These are phyloP conservation scores for Beauveria medogensis DNA, from an alignment of 2,329 filamentous ascomycete genomes.

Conservation along the genomic window DNA sequence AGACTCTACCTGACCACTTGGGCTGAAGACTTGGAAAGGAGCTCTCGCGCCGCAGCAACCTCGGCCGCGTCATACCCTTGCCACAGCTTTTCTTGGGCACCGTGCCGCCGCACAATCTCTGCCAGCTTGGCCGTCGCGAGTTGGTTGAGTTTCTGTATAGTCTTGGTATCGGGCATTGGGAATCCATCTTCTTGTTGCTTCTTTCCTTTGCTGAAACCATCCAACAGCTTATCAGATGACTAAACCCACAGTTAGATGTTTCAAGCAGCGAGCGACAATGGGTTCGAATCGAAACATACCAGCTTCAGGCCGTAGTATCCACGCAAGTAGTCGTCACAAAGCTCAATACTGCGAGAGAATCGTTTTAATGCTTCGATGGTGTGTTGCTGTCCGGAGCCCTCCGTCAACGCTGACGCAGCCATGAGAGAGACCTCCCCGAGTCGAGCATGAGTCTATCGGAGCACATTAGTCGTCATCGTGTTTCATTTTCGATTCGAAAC, in stretches of 20 bases:
- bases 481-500: constrained; percentile 24
- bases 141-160: constrained; percentile 61
- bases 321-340: constrained; percentile 86
- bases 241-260: constrained; percentile 18
- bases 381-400: constrained; percentile 39
- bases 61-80: constrained; percentile 65
- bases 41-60: constrained; percentile 60
- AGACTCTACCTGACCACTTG: constrained; percentile 33
- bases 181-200: constrained; percentile 44
- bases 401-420: constrained; percentile 41
- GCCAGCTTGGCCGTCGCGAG: constrained; percentile 65
- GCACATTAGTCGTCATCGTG: not conserved
- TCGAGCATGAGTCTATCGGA: constrained; percentile 69
- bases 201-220: constrained; percentile 31
- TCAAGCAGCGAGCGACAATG: constrained; percentile 5
- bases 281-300: constrained; percentile 32
- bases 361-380: constrained; percentile 70
- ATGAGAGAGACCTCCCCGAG: constrained; percentile 79
- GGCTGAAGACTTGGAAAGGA: constrained; percentile 49
- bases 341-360: constrained; percentile 84
- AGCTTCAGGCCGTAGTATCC: constrained; percentile 88
- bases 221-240: constrained; percentile 44
- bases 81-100: constrained; percentile 56
- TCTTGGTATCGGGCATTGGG: constrained; percentile 46
- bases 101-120: constrained; percentile 63